Evolutionary conservation across 1,284 basidiomycete species (phyloP).

Genomic region (Xerocomus minutiporus): DNA sequence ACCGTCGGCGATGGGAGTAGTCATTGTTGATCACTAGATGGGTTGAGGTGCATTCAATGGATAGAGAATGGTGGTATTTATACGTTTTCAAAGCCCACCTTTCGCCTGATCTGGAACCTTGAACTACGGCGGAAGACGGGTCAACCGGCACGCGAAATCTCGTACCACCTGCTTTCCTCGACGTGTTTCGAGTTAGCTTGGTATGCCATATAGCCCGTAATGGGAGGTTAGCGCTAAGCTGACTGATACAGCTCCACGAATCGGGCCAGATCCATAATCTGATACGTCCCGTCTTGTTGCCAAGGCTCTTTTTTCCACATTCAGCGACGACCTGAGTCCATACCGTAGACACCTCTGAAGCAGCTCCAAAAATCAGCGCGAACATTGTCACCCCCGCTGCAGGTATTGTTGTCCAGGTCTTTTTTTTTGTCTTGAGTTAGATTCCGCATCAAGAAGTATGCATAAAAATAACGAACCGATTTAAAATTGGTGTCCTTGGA

Average conservation of each 20-base stretch:
- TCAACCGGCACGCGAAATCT: background rate
- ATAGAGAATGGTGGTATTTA: background rate
- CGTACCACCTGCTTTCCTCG: no score
- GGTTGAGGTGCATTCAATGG: background rate
- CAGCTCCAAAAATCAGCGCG: background rate
- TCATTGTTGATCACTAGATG: background rate
- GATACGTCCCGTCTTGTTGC: background rate
- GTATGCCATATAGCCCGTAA: background rate
- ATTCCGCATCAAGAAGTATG: no score
- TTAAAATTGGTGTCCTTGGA: background rate
- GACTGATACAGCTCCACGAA: background rate
- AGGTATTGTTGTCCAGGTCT: no score
- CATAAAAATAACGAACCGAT: background rate
- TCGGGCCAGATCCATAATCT: background rate
- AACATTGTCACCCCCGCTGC: no score
- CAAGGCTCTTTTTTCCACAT: background rate
- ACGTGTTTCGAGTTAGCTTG: background rate
- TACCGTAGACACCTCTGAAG: background rate
- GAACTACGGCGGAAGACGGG: no score
- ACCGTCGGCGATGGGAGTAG: background rate
- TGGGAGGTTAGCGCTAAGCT: background rate
- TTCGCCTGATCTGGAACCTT: no score
- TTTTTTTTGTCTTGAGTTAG: no score
- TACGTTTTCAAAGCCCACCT: background rate
- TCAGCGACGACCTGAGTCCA: background rate